A percentile compares a stretch with the other conserved stretches of the same genome.
These are phyloP conservation scores for Cladosporium sp. DNA, from an alignment of 2,329 filamentous ascomycete genomes.

Conservation along the genomic window DNA sequence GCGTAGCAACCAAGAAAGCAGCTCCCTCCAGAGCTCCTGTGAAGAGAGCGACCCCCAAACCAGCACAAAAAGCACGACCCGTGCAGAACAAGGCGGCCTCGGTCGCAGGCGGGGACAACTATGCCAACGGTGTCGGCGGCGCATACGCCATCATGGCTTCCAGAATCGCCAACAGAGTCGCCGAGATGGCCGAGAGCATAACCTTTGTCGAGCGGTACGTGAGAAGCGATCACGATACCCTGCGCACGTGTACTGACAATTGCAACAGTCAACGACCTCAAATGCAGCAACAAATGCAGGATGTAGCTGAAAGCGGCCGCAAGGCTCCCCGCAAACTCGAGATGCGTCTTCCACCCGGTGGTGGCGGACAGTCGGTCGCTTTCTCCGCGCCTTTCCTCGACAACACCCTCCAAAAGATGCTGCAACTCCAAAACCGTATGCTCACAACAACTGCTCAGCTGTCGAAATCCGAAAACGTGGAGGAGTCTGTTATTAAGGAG, in stretches of 20 bases:
- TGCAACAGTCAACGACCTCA: constrained; percentile 23
- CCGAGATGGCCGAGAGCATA: constrained; percentile 51
- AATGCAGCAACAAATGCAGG: constrained; percentile 20
- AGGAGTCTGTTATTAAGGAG: constrained; percentile 46
- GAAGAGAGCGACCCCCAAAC: constrained; percentile 13
- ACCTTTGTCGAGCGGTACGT: constrained; percentile 46
- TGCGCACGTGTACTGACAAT: constrained; percentile 3
- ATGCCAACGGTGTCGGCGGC: constrained; percentile 32
- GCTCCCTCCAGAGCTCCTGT: constrained; percentile 18
- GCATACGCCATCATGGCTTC: constrained; percentile 50
- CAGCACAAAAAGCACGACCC: constrained; percentile 22
- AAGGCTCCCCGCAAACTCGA: constrained; percentile 48
- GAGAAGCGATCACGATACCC: not conserved
- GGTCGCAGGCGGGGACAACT: constrained; percentile 26
- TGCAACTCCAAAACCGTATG: constrained; percentile 48
- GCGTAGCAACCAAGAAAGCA: constrained; percentile 19
- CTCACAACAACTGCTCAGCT: constrained; percentile 45
- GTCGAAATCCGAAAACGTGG: constrained; percentile 41
- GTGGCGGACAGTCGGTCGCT: constrained; percentile 34
- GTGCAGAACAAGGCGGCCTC: constrained; percentile 32
- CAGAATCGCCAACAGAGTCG: constrained; percentile 48
- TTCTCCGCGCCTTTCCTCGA: constrained; percentile 52
- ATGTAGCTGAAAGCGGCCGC: constrained; percentile 27
- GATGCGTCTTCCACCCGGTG: constrained; percentile 40
- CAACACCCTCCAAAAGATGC: constrained; percentile 49